A percentile compares a stretch with the other conserved stretches of the same genome.
Conservation (phyloP, 352 stramenopile genomes). For the Phytophthora syringae region DNA sequence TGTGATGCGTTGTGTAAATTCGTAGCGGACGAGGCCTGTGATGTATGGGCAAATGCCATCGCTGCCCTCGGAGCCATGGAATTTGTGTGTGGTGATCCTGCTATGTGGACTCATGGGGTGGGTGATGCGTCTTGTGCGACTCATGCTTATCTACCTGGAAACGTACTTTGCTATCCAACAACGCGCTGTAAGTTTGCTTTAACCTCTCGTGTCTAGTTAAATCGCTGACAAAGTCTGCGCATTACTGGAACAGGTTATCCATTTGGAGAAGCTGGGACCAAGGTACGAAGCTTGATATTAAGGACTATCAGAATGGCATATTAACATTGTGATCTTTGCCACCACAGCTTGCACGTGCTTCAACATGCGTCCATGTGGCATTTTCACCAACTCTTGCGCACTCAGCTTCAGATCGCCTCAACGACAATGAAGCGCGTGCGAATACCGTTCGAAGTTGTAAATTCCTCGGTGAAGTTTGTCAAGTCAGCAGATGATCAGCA, state of each 20-base stretch:
- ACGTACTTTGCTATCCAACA: conserved; percentile 46
- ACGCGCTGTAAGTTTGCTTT: conserved; percentile 43
- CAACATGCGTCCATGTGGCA: conserved; percentile 67
- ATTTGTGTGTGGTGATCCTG: conserved; percentile 53
- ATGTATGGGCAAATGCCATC: conserved; percentile 18
- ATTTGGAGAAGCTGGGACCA: conserved; percentile 37
- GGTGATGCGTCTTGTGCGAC: conserved; percentile 48
- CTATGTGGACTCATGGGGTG: conserved; percentile 53
- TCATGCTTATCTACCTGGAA: conserved; percentile 47
- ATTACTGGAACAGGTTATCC: conserved; percentile 21
- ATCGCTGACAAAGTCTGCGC: conserved; percentile 1
- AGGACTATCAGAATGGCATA: not conserved
- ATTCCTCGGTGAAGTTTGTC: conserved; percentile 39
- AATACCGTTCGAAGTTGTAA: conserved; percentile 52
- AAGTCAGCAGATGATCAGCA: conserved; percentile 3
- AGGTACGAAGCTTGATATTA: conserved; percentile 22
- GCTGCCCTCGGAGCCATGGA: conserved; percentile 64
- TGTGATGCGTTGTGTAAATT: conserved; percentile 5
- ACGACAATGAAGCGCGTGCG: conserved; percentile 50
- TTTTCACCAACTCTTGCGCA: conserved; percentile 66
- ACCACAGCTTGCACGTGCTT: conserved; percentile 53
- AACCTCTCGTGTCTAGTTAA: not conserved
- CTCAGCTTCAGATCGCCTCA: conserved; percentile 39
- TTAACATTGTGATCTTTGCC: conserved; percentile 5
- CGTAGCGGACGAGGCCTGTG: not conserved